Evolutionary conservation across 106 monocot genomes (phyloP), one percentile per base, ranked within the genome.

Genomic region (Platanthera zijinensis): DNA sequence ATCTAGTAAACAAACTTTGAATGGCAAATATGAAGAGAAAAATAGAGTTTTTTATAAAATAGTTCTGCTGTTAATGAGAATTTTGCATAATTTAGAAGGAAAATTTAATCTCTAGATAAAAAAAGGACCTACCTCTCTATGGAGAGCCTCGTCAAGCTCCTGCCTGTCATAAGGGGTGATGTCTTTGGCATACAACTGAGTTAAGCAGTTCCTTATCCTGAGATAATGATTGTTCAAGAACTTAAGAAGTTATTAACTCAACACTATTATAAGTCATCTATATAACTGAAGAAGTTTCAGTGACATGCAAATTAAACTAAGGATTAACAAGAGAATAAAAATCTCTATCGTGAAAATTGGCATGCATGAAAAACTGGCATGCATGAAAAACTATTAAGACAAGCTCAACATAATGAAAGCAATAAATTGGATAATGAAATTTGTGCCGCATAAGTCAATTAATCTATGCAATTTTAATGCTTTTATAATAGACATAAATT

Each of bases 91-190:
- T 15, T 48, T 3, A 70, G 48, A 45, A 32, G 48, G 39, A 69
- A 69, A 32, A 69, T 13, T 39, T 39, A 69, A 39, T 39, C 3
- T 10, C 49, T 45, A 32, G 32, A 69, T 11, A 48, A 7, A 71
- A 5, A 49, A 50, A 72, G 49, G 32, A 5, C 48, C 67, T 85
- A 90, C 90, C 88, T 90, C 90, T 83, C 94, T 84, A 22, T 93
- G 93, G n/a, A 94, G 83, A 56, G 90, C 90, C 71, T 94, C 94
- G 75, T 90, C 90, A 78, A 94, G 94, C 62, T 94, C 94, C 80
- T 90, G 90, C 79, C 90, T 94, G 70, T 94, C 94, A 74, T 94
- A 88, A 74, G 88, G 88, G 53, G 90, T 88, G 71, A 90, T 94
- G 69, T 94, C 90, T 76, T 90, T 90, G 19, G 86, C 86, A 84